Conservation (phyloP, 2,329 filamentous ascomycete species). For the Thelonectria olida region DNA sequence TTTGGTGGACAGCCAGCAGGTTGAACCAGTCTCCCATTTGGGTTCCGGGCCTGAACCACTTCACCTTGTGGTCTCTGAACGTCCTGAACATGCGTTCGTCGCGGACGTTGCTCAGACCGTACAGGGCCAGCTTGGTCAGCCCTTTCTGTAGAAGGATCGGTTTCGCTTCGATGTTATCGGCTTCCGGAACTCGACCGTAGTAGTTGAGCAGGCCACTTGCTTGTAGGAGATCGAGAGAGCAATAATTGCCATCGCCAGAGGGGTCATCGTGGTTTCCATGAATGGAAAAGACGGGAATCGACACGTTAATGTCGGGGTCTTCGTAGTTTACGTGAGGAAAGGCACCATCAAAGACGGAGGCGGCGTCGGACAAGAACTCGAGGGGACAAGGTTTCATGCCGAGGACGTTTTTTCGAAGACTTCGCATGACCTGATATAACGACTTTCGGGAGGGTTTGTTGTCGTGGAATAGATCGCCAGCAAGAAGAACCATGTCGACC, state of each 20-base stretch:
- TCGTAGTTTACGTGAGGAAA: slow-evolving; percentile 98
- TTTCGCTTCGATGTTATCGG: slow-evolving; percentile 95
- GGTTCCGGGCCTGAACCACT: slow-evolving; percentile 85
- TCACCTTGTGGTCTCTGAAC: slow-evolving; percentile 91
- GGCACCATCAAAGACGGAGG: slow-evolving; percentile 87
- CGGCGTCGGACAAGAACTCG: slow-evolving; percentile 92
- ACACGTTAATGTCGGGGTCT: slow-evolving; percentile 95
- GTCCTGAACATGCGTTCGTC: slow-evolving; percentile 95
- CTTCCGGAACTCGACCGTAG: slow-evolving; percentile 90
- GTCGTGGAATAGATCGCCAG: slow-evolving; percentile 95
- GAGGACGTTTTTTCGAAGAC: slow-evolving; percentile 89
- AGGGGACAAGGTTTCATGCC: slow-evolving; percentile 96
- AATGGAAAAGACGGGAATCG: slow-evolving; percentile 97
- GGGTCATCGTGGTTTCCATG: slow-evolving; percentile 99
- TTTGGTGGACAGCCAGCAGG: slow-evolving; percentile 93
- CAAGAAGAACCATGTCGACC: slow-evolving; percentile 96
- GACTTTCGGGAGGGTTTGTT: slow-evolving; percentile 96
- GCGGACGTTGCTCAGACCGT: slow-evolving; percentile 93
- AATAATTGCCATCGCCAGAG: slow-evolving; percentile 92
- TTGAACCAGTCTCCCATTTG: slow-evolving; percentile 96
- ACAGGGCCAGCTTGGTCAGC: slow-evolving; percentile 88
- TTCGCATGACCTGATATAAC: slow-evolving; percentile 97
- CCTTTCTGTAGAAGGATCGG: slow-evolving; percentile 95
- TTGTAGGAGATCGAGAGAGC: slow-evolving; percentile 90
- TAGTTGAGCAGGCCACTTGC: slow-evolving; percentile 94